These are phyloP conservation scores for Neurospora hispaniola DNA, from an alignment of 495 filamentous ascomycete genomes.

Conservation along the genomic window DNA sequence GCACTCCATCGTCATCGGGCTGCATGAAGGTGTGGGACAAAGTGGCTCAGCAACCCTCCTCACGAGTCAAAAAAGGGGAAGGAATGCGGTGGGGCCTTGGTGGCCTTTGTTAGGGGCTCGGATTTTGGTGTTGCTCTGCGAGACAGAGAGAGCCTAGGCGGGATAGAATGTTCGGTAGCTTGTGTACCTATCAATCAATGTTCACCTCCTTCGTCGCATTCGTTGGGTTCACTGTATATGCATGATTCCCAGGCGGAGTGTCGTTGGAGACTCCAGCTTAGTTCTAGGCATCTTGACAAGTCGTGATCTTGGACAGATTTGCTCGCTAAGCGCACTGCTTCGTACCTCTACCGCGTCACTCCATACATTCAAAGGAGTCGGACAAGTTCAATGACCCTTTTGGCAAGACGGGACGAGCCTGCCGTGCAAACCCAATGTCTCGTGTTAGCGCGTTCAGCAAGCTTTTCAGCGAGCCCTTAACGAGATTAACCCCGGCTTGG, in stretches of 20 bases:
- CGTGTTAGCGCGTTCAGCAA: neutral
- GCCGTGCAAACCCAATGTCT: neutral
- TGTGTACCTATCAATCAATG: neutral
- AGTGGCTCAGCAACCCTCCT: neutral
- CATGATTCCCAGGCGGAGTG: neutral
- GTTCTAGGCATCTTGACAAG: neutral
- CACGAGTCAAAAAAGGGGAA: neutral
- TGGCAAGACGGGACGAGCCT: neutral
- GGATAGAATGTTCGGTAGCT: neutral
- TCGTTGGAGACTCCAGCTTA: neutral
- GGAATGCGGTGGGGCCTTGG: neutral
- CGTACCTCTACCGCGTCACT: neutral
- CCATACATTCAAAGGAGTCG: neutral
- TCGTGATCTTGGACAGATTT: neutral
- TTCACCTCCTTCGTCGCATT: neutral
- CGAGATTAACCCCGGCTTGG: neutral
- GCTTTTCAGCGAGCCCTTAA: neutral
- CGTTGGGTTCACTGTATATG: neutral
- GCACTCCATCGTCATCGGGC: neutral
- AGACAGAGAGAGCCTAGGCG: neutral
- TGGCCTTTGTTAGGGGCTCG: neutral
- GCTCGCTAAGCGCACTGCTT: neutral
- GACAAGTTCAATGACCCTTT: too few species aligned
- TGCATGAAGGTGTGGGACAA: neutral
- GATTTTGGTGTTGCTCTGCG: neutral